phyloP scores from a whole-genome alignment of 2,329 filamentous ascomycete genomes.

The Talaromyces pinophilus region DNA sequence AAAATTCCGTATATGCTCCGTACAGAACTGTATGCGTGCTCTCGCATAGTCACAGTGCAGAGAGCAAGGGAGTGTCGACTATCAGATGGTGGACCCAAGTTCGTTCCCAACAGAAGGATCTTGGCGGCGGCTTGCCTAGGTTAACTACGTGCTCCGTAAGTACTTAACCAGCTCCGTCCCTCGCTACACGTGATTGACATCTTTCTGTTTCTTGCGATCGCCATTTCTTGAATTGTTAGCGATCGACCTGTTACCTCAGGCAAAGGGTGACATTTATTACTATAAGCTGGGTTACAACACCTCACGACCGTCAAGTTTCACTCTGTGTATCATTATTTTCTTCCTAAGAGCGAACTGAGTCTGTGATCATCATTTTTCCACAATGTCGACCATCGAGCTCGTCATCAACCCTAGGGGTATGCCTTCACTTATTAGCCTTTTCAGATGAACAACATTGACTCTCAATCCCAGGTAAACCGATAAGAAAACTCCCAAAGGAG shows the following conservation, averaged over 20 bases:
- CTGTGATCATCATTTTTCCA: neutral
- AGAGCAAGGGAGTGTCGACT: constrained; percentile 4
- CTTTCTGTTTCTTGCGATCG: neutral
- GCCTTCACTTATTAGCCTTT: constrained; percentile 23
- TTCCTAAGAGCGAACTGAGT: neutral
- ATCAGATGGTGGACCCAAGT: neutral
- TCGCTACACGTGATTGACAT: neutral
- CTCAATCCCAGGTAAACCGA: constrained; percentile 57
- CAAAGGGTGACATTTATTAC: too few species aligned
- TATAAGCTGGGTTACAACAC: neutral
- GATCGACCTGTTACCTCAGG: neutral
- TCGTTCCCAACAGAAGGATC: neutral
- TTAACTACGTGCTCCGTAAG: too few species aligned
- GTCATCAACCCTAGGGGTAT: constrained; percentile 37
- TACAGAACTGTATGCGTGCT: neutral
- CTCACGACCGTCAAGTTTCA: neutral
- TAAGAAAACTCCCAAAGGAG: constrained; percentile 60
- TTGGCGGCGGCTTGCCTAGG: neutral
- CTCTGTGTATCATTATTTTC: neutral
- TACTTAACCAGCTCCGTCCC: neutral
- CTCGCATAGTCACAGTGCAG: constrained; percentile 4
- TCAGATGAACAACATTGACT: too few species aligned
- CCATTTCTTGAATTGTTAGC: neutral
- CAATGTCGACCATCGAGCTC: constrained; percentile 30
- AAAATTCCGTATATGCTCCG: neutral